Percentiles rank a stretch among this genome's conserved stretches.
These are phyloP conservation scores for Gonium pectorale DNA, from an alignment of 139 green algal species.

Conservation along the genomic window DNA sequence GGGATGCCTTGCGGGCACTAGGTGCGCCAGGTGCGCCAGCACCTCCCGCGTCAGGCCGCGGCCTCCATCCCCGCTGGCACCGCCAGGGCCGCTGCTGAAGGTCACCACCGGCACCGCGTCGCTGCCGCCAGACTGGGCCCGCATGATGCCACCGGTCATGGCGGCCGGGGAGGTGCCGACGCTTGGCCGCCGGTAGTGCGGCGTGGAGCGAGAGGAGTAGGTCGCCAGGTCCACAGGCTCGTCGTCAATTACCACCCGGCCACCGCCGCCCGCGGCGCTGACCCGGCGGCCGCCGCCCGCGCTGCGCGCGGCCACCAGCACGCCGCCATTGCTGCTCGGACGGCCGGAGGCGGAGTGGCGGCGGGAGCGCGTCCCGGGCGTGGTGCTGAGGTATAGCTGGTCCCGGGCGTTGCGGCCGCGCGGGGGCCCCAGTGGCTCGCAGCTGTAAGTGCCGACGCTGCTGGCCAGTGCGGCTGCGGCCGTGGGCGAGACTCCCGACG, in stretches of 20 bases:
- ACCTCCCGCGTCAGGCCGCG: constrained; percentile 28
- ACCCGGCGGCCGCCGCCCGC: background rate
- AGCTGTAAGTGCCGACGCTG: background rate
- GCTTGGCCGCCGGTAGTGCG: background rate
- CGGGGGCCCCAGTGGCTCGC: background rate
- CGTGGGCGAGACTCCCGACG: background rate
- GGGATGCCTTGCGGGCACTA: background rate
- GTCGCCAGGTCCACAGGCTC: constrained; percentile 36
- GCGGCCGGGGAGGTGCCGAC: background rate
- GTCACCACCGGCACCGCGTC: background rate
- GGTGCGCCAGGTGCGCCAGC: constrained; percentile 22
- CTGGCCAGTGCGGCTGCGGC: background rate
- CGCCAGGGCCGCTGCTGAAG: background rate
- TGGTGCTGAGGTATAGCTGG: background rate
- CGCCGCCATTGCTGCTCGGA: background rate
- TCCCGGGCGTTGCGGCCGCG: background rate
- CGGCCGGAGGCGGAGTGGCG: constrained; percentile 1
- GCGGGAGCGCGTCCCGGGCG: background rate
- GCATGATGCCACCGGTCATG: no score
- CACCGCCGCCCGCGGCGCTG: background rate
- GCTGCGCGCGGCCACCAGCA: background rate
- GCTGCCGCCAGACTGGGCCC: background rate
- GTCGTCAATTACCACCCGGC: constrained; percentile 41
- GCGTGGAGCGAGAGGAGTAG: background rate
- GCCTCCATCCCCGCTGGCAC: background rate